Conservation (phyloP, 345 rosid species). For the Luvunga scandens region DNA sequence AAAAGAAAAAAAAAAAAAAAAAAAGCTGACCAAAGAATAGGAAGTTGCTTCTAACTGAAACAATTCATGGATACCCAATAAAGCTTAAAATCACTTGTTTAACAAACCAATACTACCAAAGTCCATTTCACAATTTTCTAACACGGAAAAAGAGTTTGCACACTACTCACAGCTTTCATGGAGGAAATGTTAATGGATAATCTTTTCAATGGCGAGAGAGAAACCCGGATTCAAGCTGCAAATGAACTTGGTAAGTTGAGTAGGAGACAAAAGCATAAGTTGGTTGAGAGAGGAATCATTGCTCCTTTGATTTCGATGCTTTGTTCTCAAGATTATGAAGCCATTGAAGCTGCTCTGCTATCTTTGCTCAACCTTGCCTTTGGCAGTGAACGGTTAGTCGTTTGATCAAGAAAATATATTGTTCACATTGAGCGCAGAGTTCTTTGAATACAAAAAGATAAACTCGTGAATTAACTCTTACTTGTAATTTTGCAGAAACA, state of each 20-base stretch:
- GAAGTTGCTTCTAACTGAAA: slow-evolving; percentile 72
- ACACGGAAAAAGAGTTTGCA: neutral
- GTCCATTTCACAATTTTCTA: slow-evolving; percentile 19
- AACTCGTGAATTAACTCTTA: neutral
- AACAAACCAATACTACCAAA: slow-evolving; percentile 46
- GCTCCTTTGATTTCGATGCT: slow-evolving; percentile 69
- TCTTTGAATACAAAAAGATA: no score
- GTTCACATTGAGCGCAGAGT: no score
- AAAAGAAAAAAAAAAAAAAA: neutral
- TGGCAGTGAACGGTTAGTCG: slow-evolving; percentile 79
- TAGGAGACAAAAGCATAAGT: slow-evolving; percentile 50
- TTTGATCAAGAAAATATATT: neutral
- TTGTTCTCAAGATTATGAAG: slow-evolving; percentile 53
- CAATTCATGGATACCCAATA: slow-evolving; percentile 68
- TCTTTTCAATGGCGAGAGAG: slow-evolving; percentile 54
- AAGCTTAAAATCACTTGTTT: slow-evolving; percentile 46
- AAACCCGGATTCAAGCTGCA: slow-evolving; percentile 62
- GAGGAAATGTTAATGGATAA: slow-evolving; percentile 53
- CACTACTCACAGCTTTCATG: slow-evolving; percentile 24
- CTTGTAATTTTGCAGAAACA: slow-evolving; percentile 53
- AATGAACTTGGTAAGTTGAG: slow-evolving; percentile 45
- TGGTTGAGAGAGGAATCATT: slow-evolving; percentile 64
- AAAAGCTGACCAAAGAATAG: slow-evolving; percentile 30
- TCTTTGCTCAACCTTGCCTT: slow-evolving; percentile 79
- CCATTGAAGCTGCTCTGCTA: slow-evolving; percentile 67